A percentile compares a stretch with the other conserved stretches of the same genome.
These are phyloP conservation scores for Zygosaccharomyces pseudobailii DNA, from an alignment of 1,139 yeast genomes.

Conservation along the genomic window DNA sequence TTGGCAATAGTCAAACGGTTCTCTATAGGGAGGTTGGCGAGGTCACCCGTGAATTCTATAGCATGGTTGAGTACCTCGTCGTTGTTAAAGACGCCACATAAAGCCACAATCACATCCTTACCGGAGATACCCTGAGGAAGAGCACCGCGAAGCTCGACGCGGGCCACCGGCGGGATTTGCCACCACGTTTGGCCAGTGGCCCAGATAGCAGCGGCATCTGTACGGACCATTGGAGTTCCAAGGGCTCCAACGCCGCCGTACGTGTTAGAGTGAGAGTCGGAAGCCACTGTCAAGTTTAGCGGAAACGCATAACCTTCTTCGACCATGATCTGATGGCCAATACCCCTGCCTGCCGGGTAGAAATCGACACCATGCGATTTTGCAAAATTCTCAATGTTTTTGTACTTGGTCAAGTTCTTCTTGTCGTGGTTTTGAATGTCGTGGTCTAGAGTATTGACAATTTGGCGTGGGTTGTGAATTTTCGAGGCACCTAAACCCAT, in stretches of 20 bases:
- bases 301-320: constrained; percentile 99
- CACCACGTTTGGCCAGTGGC: constrained; percentile 99
- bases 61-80: constrained; percentile 98
- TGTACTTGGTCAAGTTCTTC: constrained; percentile 80
- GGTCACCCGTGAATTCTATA: constrained; percentile 88
- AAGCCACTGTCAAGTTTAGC: constrained; percentile 85
- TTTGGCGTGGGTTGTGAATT: constrained; percentile 80
- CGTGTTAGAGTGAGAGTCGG: constrained; percentile 96
- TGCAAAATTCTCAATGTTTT: constrained; percentile 85
- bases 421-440: constrained; percentile 93
- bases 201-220: constrained; percentile 99
- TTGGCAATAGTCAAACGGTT: constrained; percentile 94
- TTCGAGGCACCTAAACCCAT: constrained; percentile 88
- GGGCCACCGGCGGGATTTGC: constrained; percentile 99
- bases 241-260: constrained; percentile 95
- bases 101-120: constrained; percentile 92
- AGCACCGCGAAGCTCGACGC: constrained; percentile 77
- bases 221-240: constrained; percentile 96
- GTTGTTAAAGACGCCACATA: constrained; percentile 91
- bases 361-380: constrained; percentile 90
- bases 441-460: constrained; percentile 93
- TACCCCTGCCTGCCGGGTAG: constrained; percentile 98
- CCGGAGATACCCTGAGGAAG: constrained; percentile 89
- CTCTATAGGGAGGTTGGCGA: constrained; percentile 70
- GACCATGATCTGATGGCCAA: constrained; percentile 98